Percentiles rank a stretch among this genome's conserved stretches.
Conservation (phyloP, 768 basidiomycete species). For the Phaffia australis region DNA sequence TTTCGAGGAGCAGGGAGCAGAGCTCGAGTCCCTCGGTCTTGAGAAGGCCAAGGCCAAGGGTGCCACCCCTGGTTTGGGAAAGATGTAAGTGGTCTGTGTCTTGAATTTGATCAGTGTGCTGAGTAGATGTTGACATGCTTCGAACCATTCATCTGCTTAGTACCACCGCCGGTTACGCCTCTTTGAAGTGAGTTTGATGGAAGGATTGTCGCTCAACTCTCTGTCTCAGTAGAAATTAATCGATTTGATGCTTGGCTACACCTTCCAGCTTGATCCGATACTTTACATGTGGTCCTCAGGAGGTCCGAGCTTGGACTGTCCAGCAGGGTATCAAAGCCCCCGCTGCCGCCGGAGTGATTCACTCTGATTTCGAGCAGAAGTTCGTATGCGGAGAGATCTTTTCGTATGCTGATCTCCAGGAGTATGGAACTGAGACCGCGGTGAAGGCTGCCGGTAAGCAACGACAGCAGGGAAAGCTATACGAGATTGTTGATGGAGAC, state of each 20-base stretch:
- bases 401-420: slow-evolving; percentile 59
- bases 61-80: slow-evolving; percentile 56
- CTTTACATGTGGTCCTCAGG: slow-evolving; percentile 85
- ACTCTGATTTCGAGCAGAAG: slow-evolving; percentile 82
- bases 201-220: not conserved
- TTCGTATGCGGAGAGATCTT: slow-evolving; percentile 26
- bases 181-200: slow-evolving; percentile 56
- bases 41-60: slow-evolving; percentile 41
- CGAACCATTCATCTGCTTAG: not conserved
- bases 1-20: slow-evolving; percentile 50
- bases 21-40: slow-evolving; percentile 58
- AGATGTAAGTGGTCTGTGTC: slow-evolving; percentile 46
- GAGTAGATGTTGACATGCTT: not conserved
- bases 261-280: slow-evolving; percentile 71
- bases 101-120: not conserved
- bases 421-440: slow-evolving; percentile 75
- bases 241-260: not conserved
- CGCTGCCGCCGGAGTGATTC: slow-evolving; percentile 91
- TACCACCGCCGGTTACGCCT: slow-evolving; percentile 82
- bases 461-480: slow-evolving; percentile 91
- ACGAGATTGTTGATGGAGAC: slow-evolving; percentile 45
- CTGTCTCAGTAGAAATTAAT: slow-evolving; percentile 32
- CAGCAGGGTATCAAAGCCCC: slow-evolving; percentile 88
- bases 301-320: slow-evolving; percentile 98
- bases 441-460: slow-evolving; percentile 92